Evolutionary conservation across 1,284 basidiomycete species (phyloP).

Genomic region (Moniliella sp.): DNA sequence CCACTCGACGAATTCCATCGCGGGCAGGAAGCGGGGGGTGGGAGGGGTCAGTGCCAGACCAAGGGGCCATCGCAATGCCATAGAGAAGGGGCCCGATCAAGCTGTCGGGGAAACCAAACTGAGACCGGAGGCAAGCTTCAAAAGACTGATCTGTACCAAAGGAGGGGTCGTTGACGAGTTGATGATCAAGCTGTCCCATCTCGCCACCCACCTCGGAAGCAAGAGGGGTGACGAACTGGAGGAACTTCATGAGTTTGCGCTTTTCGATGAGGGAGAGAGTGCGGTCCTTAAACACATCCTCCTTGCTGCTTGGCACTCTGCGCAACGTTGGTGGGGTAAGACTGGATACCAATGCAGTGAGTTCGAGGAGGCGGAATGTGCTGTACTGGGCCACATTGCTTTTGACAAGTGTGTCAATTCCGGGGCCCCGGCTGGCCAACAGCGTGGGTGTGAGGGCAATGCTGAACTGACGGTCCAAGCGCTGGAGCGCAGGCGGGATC

Average conservation of each 20-base stretch:
- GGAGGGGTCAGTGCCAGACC: slow-evolving; percentile 18
- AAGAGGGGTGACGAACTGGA: slow-evolving; percentile 46
- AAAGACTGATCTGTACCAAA: too few relatives aligned
- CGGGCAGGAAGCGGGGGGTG: slow-evolving; percentile 1
- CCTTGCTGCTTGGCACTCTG: slow-evolving; percentile 65
- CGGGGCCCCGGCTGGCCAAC: slow-evolving; percentile 55
- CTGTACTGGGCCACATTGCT: slow-evolving; percentile 78
- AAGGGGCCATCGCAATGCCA: slow-evolving; percentile 18
- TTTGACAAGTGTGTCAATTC: slow-evolving; percentile 56
- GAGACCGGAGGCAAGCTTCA: slow-evolving; percentile 45
- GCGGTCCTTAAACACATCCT: slow-evolving; percentile 74
- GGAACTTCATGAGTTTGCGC: slow-evolving; percentile 71
- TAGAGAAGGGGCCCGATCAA: slow-evolving; percentile 33
- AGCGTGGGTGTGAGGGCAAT: slow-evolving; percentile 63
- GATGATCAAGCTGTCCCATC: slow-evolving; percentile 1
- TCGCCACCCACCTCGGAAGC: slow-evolving; percentile 6
- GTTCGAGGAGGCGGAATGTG: slow-evolving; percentile 63
- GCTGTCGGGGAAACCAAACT: slow-evolving; percentile 46
- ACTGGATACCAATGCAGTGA: slow-evolving; percentile 5
- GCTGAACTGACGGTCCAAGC: slow-evolving; percentile 45
- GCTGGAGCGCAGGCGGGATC: slow-evolving; percentile 4
- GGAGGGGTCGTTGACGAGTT: slow-evolving; percentile 2
- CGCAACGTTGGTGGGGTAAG: background rate
- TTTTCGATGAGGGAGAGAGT: slow-evolving; percentile 61
- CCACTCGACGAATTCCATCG: slow-evolving; percentile 9